A percentile compares a stretch with the other conserved stretches of the same genome.
phyloP scores from a whole-genome alignment of 306 rosid genomes.

The Amphicarpaea edgeworthii region DNA sequence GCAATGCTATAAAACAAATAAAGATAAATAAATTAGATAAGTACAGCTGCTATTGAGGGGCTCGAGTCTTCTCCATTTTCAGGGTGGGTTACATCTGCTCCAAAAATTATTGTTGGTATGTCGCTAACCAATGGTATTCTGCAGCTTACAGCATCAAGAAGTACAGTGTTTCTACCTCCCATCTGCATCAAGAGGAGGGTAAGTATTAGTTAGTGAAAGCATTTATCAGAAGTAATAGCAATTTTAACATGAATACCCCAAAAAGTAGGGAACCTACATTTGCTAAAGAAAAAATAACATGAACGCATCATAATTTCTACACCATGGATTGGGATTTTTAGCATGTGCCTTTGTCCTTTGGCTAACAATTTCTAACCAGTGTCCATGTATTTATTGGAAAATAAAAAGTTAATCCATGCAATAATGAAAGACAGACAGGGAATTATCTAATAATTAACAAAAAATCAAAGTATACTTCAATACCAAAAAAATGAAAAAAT shows the following conservation, averaged over 20 bases:
- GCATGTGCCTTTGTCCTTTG: not conserved
- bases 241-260: not conserved
- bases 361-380: slow-evolving; percentile 13
- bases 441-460: not conserved
- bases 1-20: not conserved
- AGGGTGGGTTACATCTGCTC: slow-evolving; percentile 96
- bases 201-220: not conserved
- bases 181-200: slow-evolving; percentile 58
- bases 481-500: not conserved
- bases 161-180: slow-evolving; percentile 98
- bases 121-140: slow-evolving; percentile 93
- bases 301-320: not conserved
- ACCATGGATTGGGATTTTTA: not conserved
- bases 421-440: not conserved
- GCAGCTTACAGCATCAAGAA: slow-evolving; percentile 92
- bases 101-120: slow-evolving; percentile 91
- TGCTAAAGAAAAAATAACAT: slow-evolving; percentile 6
- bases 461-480: not conserved
- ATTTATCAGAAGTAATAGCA: slow-evolving; percentile 9
- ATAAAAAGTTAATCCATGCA: slow-evolving; percentile 11
- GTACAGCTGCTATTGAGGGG: slow-evolving; percentile 95
- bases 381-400: slow-evolving; percentile 10
- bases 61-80: slow-evolving; percentile 95
- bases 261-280: not conserved
- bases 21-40: slow-evolving; percentile 27